These are phyloP conservation scores for Gyromitra esculenta DNA, from an alignment of 2,329 filamentous ascomycete species.

Conservation along the genomic window DNA sequence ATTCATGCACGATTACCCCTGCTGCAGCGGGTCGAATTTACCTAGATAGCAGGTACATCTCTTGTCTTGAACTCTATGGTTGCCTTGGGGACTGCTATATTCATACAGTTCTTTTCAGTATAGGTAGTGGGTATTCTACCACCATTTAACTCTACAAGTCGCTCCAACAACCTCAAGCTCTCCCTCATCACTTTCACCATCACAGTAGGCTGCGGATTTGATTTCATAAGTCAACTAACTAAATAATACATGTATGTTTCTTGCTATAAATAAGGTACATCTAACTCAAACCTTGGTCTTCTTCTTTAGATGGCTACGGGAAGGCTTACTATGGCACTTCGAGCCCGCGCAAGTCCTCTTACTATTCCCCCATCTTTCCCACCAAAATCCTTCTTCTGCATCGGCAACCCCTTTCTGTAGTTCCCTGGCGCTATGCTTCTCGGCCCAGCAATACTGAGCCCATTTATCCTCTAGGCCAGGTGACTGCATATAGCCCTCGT, in stretches of 20 bases:
- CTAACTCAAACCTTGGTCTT: not conserved
- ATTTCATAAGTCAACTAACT: not conserved
- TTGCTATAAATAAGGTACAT: not conserved
- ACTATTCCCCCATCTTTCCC: not conserved
- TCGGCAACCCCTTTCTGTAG: not conserved
- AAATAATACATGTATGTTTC: not conserved
- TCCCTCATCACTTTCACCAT: not conserved
- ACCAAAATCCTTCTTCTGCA: constrained; percentile 10
- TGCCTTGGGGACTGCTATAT: not conserved
- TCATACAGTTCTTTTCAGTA: not conserved
- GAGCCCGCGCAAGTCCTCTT: not conserved
- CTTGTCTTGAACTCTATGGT: not conserved
- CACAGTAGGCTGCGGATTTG: not conserved
- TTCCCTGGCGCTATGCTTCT: constrained; percentile 5
- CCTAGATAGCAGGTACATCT: too few species aligned
- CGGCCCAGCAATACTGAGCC: not conserved
- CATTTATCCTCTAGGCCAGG: not conserved
- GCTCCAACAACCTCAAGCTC: not conserved
- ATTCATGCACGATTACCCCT: too few species aligned
- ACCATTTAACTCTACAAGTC: not conserved
- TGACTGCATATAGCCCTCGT: not conserved
- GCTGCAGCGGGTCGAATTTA: too few species aligned
- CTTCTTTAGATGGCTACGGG: not conserved
- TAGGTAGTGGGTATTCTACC: not conserved
- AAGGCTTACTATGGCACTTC: not conserved